Evolutionary conservation across 2,329 filamentous ascomycete species (phyloP), one percentile per base, ranked within the genome.

Genomic region (Verticillium alfalfae): DNA sequence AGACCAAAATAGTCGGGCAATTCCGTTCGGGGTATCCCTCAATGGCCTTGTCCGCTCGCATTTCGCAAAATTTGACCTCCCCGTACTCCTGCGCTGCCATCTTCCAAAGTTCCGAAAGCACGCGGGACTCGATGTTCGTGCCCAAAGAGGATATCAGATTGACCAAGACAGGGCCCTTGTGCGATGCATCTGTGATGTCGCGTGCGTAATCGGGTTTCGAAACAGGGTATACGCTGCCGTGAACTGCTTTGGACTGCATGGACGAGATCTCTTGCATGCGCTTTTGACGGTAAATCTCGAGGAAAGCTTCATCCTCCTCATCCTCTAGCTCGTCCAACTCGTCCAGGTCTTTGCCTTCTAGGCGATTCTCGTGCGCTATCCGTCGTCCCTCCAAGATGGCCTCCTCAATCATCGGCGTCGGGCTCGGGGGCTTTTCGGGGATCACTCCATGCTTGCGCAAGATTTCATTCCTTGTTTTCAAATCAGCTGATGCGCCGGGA

Each of bases 51-150:
- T 92, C 88, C 7, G 89, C 95, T 68, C 89, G 86, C 68, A 99
- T 98, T 78, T 98, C 92, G 74, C 94, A 98, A 76, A 99, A 99
- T 78, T 99, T 99, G 74, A 99, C 81, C 66, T 99, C 94, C 22
- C 93, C 92, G 71, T 93, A 99, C 70, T 94, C 92, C 63, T 77
- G 78, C 1, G 95, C 94, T 49, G 95, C 84, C 70, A 93, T 87
- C 39, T 89, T 83, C 93, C 94, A 99, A 22, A 97, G 81, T 71
- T 96, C 90, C 1, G 88, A 88, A 68, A 98, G 77, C 3, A 97
- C 81, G 63, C 90, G 85, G 3, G 93, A 96, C 76, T 98, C 93
- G 38, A 89, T 84, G 70, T 97, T 97, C 59, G 86, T 90, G 58
- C 91, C 89, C 63, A 88, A 79, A 0, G 90, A 84, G 5, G 91